A percentile compares a stretch with the other conserved stretches of the same genome.
These are phyloP conservation scores for Acidiella bohemica DNA, from an alignment of 495 filamentous ascomycete genomes.

Conservation along the genomic window DNA sequence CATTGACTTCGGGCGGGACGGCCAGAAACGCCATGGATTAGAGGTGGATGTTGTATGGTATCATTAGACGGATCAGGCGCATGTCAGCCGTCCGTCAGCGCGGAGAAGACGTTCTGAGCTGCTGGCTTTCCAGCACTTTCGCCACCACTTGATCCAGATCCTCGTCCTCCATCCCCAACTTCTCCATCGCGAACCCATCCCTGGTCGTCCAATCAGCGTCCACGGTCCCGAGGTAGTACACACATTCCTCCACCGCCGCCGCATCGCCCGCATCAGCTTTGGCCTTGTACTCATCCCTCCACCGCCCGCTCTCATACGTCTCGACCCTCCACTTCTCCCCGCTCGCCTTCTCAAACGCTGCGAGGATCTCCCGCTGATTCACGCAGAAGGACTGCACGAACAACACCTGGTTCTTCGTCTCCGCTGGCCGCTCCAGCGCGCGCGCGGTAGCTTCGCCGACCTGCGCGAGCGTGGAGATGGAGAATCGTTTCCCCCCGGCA, in stretches of 20 bases:
- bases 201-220: conserved; percentile 12
- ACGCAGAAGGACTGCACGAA: conserved; percentile 34
- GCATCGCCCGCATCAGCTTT: conserved; percentile 9
- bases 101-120: no score
- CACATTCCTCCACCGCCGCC: conserved; percentile 10
- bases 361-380: conserved; percentile 36
- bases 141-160: conserved; percentile 9
- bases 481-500: conserved; percentile 29
- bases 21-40: no score
- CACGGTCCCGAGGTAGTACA: conserved; percentile 15
- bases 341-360: conserved; percentile 32
- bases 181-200: conserved; percentile 13
- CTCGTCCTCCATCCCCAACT: conserved; percentile 17
- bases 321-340: conserved; percentile 31
- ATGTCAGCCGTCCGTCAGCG: no score
- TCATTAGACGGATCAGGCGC: no score
- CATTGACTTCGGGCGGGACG: no score
- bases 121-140: conserved; percentile 8
- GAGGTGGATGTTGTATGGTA: not conserved
- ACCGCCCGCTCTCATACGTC: conserved; percentile 25
- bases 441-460: conserved; percentile 32
- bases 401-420: conserved; percentile 37
- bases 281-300: conserved; percentile 8
- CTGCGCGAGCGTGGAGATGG: conserved; percentile 30
- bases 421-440: conserved; percentile 29